Base-by-base conservation (phyloP, 139 green algal genomes). In the Chlamydomonas incerta region DNA sequence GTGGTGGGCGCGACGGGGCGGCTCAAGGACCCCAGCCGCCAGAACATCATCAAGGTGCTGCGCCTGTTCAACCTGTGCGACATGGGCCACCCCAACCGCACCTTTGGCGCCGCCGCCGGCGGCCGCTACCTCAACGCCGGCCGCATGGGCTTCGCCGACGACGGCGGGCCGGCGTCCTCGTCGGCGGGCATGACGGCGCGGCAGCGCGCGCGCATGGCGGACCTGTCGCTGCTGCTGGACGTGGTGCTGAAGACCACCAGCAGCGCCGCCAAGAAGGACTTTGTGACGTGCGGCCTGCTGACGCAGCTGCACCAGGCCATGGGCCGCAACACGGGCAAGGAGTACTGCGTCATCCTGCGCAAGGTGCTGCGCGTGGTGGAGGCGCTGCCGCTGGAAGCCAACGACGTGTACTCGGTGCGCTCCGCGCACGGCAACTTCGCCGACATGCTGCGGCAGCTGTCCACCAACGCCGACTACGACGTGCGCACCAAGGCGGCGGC, bases 61-160 rank as follows among this genome's bases (percentile, higher is more conserved):
- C 95, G 96, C 57, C 91, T 98, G 83, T 98, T 98, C 93, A 98
- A 98, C 91, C 88, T 98, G 23, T 98, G 95, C 79, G 96, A 98
- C 88, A 93, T 98, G 29, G 92, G 81, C 66, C 74, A 37, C 41
- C 85, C 14, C 68, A 28, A 47, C 17, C 29, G 52, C 11, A 35
- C 3, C 72, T 82, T 82, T n/a, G 82, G 82, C 4, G 26, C 63
- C 1, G 83, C 73, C 6, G 80, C 68, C 10, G 80, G 80, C 55
- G 57, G 79, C 26, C 70, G 50, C 57, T 82, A 79, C 75, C 68
- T 68, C 17, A 74, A 57, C 72, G 77, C 62, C 80, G 62, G 69
- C 26, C 46, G 55, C 69, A 47, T 29, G n/a, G 60, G 81, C 68
- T 72, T 75, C 77, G 70, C 34, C 14, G 47, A 60, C 29, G 37